Evolutionary conservation across 2,329 filamentous ascomycete genomes (phyloP).

Genomic region (Pyrenochaeta sp.): DNA sequence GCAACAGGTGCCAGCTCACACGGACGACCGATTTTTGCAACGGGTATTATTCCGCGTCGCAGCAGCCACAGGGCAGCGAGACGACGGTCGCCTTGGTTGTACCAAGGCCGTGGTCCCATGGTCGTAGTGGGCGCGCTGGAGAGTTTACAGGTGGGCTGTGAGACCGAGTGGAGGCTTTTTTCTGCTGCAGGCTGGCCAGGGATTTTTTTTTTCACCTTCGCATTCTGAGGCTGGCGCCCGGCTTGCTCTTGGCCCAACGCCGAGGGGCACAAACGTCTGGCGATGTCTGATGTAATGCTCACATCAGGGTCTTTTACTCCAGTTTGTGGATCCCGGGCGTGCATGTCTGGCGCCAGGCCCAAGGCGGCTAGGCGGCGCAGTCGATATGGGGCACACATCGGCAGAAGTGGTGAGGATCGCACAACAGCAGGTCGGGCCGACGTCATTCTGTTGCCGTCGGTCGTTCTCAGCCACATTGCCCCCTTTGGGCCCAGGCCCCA

Average conservation of each 20-base stretch:
- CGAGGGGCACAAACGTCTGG: no score
- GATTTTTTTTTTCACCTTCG: no score
- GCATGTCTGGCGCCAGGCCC: slow-evolving; percentile 4
- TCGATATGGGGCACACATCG: slow-evolving; percentile 19
- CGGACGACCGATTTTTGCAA: not conserved
- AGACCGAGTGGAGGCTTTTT: no score
- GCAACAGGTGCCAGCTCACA: not conserved
- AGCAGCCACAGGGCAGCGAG: not conserved
- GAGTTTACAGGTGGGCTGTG: not conserved
- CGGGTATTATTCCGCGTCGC: not conserved
- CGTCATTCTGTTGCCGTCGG: slow-evolving; percentile 18
- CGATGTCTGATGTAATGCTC: slow-evolving; percentile 31
- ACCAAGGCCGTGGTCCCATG: not conserved
- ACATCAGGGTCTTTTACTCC: slow-evolving; percentile 30
- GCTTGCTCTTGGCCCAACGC: no score
- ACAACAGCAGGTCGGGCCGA: slow-evolving; percentile 10
- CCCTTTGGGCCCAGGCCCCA: slow-evolving; percentile 15
- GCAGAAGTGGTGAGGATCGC: slow-evolving; percentile 4
- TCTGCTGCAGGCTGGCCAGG: slow-evolving; percentile 4
- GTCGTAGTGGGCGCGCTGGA: no score
- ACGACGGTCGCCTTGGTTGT: not conserved
- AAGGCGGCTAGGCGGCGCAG: not conserved
- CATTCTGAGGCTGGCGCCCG: slow-evolving; percentile 11
- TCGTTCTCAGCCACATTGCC: slow-evolving; percentile 20
- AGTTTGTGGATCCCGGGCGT: slow-evolving; percentile 8